Base-by-base conservation (phyloP, 306 rosid species). In the Echinosophora koreensis region DNA sequence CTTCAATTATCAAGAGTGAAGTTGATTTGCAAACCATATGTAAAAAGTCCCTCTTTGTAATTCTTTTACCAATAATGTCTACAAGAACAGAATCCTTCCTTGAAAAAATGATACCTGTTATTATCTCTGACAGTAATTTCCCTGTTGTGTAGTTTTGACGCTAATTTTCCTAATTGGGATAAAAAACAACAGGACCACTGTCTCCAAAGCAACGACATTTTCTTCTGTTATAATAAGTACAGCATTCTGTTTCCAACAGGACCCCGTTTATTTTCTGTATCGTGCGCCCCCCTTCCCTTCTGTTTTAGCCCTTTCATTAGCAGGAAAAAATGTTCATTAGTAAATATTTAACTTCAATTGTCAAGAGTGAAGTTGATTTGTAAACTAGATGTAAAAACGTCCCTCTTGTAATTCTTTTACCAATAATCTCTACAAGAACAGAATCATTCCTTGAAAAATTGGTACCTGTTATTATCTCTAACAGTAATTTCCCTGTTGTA, bases 391-490 rank as follows among this genome's bases (percentile, higher is more conserved):
- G 30, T 8, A 8, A 46, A 22, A 61, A 15, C n/a, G 12, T 37
- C 37, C 22, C 12, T 49, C 59, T 32, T 35, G 65, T 58, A 65
- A 54, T 15, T 81, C 11, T 72, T 18, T 80, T 79, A 93, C 97
- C 97, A 93, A 50, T 76, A 88, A 79, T 89, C 97, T 74, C 81
- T 41, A 71, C 97, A 93, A 55, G 97, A 87, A 83, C 97, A 90
- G 17, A 71, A 22, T 52, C 98, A 94, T 50, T 84, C 83, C 63
- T 78, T 55, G 82, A 89, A 93, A 73, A 89, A 80, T 44, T 90
- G 96, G 54, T 89, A 93, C 82, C 97, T 84, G 57, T 84, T 87
- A 52, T 85, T 85, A 74, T 93, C 97, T 44, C 97, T 86, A 54
- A 93, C 70, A 30, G 68, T 66, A 35, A 93, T 84, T 86, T 91